These are phyloP conservation scores for Solanum peruvianum DNA, from an alignment of 257 asterid species.

Conservation along the genomic window DNA sequence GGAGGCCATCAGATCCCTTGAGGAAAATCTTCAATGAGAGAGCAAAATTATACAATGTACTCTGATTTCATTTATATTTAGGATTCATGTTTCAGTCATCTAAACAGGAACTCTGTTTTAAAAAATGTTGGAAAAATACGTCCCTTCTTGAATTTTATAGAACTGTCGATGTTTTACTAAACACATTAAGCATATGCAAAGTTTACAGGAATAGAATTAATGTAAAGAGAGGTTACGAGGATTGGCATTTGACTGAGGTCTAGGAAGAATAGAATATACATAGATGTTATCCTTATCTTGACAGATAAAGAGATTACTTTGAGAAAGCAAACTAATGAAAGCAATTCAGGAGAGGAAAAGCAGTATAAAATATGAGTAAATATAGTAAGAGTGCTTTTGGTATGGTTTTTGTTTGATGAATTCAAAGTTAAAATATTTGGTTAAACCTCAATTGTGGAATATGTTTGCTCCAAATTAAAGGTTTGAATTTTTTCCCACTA, in stretches of 20 bases:
- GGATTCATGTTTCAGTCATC: background rate
- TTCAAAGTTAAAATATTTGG: background rate
- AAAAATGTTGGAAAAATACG: background rate
- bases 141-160: background rate
- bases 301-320: no score
- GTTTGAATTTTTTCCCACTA: background rate
- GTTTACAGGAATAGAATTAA: background rate
- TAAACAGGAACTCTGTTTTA: background rate
- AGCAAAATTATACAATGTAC: background rate
- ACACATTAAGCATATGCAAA: background rate
- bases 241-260: background rate
- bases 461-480: background rate
- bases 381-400: background rate
- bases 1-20: constrained; percentile 16
- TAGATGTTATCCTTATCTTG: background rate
- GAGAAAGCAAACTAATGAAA: background rate
- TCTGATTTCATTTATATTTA: background rate
- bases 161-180: background rate
- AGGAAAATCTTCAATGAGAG: constrained; percentile 1
- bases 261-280: no score
- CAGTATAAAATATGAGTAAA: background rate
- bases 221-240: background rate
- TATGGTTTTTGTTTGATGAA: background rate
- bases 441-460: background rate
- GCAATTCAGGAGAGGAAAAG: background rate